Conservation (phyloP, 768 basidiomycete genomes). For the Rubroboletus satanas region DNA sequence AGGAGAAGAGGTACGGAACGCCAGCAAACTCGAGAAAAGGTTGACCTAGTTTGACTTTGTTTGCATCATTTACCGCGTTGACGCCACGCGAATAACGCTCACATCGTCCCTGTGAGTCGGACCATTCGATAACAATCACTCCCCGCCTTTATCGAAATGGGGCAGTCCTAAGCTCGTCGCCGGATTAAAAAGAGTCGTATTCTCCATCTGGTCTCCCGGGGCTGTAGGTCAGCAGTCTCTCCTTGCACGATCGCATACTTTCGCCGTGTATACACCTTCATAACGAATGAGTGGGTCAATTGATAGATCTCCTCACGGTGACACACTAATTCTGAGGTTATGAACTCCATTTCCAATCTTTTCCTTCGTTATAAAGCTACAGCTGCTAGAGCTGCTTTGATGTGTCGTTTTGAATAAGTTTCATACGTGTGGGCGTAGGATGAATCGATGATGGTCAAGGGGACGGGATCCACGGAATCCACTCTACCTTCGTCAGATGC, state of each 20-base stretch:
- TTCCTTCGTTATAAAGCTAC: neutral
- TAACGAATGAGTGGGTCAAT: neutral
- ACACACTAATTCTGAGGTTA: neutral
- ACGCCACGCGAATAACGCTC: slow-evolving; percentile 21
- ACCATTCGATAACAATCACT: neutral
- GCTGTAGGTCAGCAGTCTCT: neutral
- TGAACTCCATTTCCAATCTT: neutral
- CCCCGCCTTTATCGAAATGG: neutral
- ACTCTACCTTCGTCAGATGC: neutral
- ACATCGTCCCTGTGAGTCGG: neutral
- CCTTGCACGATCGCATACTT: neutral
- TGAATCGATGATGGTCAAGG: neutral
- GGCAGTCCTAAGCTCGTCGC: neutral
- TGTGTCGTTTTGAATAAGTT: neutral
- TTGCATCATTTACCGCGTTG: slow-evolving; percentile 12
- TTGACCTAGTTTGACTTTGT: neutral
- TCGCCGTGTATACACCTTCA: neutral
- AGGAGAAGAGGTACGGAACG: neutral
- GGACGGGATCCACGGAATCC: neutral
- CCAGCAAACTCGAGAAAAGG: neutral
- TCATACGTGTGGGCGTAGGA: neutral
- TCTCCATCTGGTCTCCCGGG: neutral
- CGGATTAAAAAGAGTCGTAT: neutral
- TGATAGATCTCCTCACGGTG: neutral
- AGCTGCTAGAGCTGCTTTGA: neutral